Conservation (phyloP, 306 rosid species). For the Gastrolobium villosum region DNA sequence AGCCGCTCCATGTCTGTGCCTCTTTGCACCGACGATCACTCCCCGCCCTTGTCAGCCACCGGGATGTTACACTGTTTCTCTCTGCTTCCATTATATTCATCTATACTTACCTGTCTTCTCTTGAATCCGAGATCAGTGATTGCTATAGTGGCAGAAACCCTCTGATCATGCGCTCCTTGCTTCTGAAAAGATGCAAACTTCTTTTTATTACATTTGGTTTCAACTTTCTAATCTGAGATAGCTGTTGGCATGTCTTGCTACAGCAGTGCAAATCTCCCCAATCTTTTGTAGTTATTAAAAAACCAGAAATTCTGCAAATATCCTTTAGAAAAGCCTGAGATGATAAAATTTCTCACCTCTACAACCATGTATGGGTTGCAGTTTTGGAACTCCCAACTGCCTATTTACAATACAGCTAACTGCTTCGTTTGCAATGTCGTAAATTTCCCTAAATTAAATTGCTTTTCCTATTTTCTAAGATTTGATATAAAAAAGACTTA, state of each 20-base stretch:
- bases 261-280: background rate
- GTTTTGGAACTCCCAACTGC: background rate
- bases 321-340: background rate
- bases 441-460: background rate
- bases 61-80: background rate
- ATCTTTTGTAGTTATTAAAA: slow-evolving; percentile 1
- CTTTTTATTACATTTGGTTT: background rate
- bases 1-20: too few species aligned
- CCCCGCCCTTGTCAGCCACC: too few species aligned
- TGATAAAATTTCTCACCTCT: background rate
- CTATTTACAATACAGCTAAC: background rate
- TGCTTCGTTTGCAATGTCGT: background rate
- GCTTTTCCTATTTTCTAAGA: background rate
- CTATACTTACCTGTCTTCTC: background rate
- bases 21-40: too few species aligned
- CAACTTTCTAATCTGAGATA: background rate
- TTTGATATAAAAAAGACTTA: background rate
- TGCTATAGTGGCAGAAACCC: background rate
- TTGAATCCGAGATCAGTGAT: background rate
- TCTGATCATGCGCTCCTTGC: background rate
- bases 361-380: background rate
- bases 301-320: slow-evolving; percentile 16
- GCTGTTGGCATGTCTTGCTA: background rate
- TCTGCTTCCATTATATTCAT: background rate
- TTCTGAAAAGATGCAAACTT: background rate